Base-by-base conservation (phyloP, 768 basidiomycete genomes). In the Pholiota microspora region DNA sequence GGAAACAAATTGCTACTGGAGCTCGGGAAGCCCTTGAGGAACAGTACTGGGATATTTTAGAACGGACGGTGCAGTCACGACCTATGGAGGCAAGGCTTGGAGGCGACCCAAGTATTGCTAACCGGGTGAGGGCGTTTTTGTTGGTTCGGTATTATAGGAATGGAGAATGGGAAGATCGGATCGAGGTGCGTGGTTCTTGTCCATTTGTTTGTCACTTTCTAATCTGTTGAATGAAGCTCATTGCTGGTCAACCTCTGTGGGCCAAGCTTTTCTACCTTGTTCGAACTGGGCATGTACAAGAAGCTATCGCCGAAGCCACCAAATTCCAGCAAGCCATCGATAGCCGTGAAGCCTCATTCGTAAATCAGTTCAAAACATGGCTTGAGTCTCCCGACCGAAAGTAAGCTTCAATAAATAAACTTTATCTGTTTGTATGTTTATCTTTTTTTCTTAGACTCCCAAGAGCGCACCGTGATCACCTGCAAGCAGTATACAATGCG, bases 261-360 rank as follows among this genome's bases (percentile, higher is more conserved):
- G 96, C 95, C 8, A 87, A 92, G 54, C 67, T 95, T n/a, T 98
- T 92, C 71, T 95, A 89, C 72, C 81, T 99, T 13, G 77, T 99
- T 8, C 85, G 96, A 23, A 88, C 88, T 1, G 96, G 96, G 0
- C 87, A 94, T 67, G 67, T 77, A 5, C 76, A 82, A 34, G 95
- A 98, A 56, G 94, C 95, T 0, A 73, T 96, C 24, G 80, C 82
- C 5, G 88, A 95, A 57, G 87, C 92, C 0, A 56, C 83, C 12
- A 78, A 81, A 24, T 84, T 82, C 64, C 88, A 92, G 60, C 74
- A 82, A 45, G 85, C 83, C 2, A 84, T 88, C 59, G 85, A 87
- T 57, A 83, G 85, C 62, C 81, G 88, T 2, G 96, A 98, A 71
- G 79, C 83, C 16, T 86, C 84, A 61, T 95, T 98, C 68, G 78